These are phyloP conservation scores for Diaporthe sp. DNA, from an alignment of 2,329 filamentous ascomycete genomes.

Conservation along the genomic window DNA sequence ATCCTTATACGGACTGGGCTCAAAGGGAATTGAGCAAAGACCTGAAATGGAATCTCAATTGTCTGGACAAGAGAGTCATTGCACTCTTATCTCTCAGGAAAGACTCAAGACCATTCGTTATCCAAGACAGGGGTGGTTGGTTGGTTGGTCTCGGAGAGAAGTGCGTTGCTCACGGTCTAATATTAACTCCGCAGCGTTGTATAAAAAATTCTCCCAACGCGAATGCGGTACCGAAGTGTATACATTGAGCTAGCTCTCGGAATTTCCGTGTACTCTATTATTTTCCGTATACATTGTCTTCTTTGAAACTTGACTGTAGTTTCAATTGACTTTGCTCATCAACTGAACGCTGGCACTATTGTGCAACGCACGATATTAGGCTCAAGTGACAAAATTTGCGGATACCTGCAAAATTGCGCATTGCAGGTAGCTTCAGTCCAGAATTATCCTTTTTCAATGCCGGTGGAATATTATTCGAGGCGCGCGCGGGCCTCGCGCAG, in stretches of 20 bases:
- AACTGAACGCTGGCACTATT: not conserved
- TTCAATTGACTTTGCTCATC: not conserved
- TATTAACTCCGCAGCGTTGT: constrained; percentile 6
- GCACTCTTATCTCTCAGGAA: not conserved
- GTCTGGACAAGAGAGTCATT: not conserved
- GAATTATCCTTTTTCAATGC: not conserved
- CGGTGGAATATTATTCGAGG: not conserved
- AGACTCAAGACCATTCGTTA: not conserved
- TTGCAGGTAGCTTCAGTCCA: no score
- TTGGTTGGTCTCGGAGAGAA: constrained; percentile 20
- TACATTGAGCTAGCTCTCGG: not conserved
- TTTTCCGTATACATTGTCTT: not conserved
- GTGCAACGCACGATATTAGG: no score
- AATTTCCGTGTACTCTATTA: not conserved
- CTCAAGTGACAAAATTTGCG: not conserved
- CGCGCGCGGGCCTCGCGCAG: not conserved
- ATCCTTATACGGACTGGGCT: no score
- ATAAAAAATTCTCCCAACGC: not conserved
- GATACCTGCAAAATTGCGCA: not conserved
- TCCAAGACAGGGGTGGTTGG: not conserved
- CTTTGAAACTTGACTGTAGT: not conserved
- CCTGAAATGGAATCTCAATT: not conserved
- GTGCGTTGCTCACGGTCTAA: not conserved
- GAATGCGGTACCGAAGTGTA: not conserved
- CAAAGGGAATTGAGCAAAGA: not conserved